A percentile compares a stretch with the other conserved stretches of the same genome.
Conservation (phyloP, 2,329 filamentous ascomycete genomes). For the Tolypocladium guangdongense region DNA sequence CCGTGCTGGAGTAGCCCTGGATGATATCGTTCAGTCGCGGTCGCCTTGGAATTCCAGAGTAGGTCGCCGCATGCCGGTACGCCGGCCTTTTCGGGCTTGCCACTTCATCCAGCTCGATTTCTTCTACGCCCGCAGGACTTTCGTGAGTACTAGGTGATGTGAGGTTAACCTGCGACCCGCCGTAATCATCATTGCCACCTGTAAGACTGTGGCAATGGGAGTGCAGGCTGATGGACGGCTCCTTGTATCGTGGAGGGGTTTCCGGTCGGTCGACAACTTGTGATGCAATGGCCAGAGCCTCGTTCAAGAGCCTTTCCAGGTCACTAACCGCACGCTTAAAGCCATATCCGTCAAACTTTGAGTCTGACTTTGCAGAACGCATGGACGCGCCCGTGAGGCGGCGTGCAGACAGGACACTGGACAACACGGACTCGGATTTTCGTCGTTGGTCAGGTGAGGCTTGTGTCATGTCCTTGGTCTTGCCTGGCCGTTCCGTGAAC, state of each 20-base stretch:
- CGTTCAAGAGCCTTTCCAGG: conserved; percentile 34
- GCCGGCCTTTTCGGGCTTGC: conserved; percentile 4
- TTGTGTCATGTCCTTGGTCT: conserved; percentile 3
- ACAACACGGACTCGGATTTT: conserved; percentile 12
- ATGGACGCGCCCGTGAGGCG: conserved; percentile 8
- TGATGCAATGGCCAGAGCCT: conserved; percentile 33
- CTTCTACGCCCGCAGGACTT: conserved; percentile 3
- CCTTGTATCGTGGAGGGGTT: conserved; percentile 5
- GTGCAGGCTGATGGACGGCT: conserved; percentile 5
- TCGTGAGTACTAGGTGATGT: conserved; percentile 4
- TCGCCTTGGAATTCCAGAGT: conserved; percentile 9
- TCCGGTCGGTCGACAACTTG: conserved; percentile 24
- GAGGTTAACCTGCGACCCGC: background rate
- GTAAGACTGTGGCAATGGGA: conserved; percentile 3
- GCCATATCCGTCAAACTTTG: conserved; percentile 12
- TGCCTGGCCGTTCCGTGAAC: conserved; percentile 16
- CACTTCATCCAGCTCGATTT: conserved; percentile 2
- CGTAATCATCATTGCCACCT: background rate
- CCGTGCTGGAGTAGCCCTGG: conserved; percentile 13
- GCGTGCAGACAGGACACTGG: conserved; percentile 8
- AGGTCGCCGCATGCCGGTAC: conserved; percentile 16
- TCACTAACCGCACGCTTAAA: conserved; percentile 29
- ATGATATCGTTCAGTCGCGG: conserved; percentile 15
- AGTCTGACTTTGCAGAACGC: conserved; percentile 10
- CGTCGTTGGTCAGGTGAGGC: conserved; percentile 7